Conservation (phyloP, 2,329 filamentous ascomycete species). For the Rhexocercosporidium sp. region DNA sequence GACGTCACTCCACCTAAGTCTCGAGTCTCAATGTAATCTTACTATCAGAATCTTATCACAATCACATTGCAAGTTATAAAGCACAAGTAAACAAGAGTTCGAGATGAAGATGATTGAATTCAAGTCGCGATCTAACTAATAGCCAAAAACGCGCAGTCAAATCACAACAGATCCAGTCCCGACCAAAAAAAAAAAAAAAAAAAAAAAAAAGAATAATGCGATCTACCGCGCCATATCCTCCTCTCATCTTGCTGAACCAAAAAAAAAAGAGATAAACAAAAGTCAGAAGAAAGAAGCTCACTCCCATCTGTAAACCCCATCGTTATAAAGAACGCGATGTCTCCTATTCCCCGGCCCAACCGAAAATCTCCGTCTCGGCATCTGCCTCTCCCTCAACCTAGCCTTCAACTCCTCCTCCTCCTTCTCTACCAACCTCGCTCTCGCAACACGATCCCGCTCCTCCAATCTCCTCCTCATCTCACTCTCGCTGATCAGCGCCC, state of each 20-base stretch:
- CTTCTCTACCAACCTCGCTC: slow-evolving; percentile 18
- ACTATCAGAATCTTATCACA: not conserved
- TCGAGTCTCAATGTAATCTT: not conserved
- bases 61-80: not conserved
- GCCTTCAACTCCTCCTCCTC: slow-evolving; percentile 34
- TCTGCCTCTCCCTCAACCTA: slow-evolving; percentile 34
- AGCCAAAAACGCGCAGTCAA: not conserved
- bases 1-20: slow-evolving; percentile 1
- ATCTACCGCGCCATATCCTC: not conserved
- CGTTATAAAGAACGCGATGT: slow-evolving; percentile 38
- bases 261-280: not conserved
- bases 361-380: slow-evolving; percentile 31
- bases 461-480: slow-evolving; percentile 27
- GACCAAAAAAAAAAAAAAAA: not conserved
- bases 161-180: not conserved
- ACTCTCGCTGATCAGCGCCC: slow-evolving; percentile 21
- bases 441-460: slow-evolving; percentile 21
- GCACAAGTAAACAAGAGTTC: not conserved
- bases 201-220: slow-evolving; percentile 7
- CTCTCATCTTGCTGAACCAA: not conserved
- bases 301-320: slow-evolving; percentile 40
- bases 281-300: slow-evolving; percentile 19
- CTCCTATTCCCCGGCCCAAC: slow-evolving; percentile 35
- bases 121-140: slow-evolving; percentile 1
- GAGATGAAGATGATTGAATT: not conserved